These are phyloP conservation scores for Colletotrichum melonis DNA, from an alignment of 2,329 filamentous ascomycete species.

Conservation along the genomic window DNA sequence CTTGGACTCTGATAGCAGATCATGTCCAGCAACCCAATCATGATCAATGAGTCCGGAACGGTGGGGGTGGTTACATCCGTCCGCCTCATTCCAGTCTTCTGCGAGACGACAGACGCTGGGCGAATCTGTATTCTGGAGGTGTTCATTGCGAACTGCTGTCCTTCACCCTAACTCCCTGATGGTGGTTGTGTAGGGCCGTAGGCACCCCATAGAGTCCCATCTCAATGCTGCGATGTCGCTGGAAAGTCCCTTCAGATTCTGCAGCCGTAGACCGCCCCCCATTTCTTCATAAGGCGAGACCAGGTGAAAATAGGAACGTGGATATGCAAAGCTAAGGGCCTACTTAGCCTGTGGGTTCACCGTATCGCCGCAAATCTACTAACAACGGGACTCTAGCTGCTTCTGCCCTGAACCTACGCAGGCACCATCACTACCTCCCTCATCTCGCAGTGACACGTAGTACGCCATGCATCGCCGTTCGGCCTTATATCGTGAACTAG, in stretches of 20 bases:
- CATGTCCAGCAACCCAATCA: neutral
- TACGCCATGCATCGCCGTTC: neutral
- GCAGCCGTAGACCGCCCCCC: slow-evolving; percentile 2
- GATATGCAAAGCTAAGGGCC: neutral
- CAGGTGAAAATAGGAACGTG: slow-evolving; percentile 23
- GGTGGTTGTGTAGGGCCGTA: neutral
- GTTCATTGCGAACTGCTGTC: neutral
- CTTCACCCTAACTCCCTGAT: neutral
- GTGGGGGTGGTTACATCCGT: slow-evolving; percentile 26
- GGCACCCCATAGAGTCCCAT: neutral
- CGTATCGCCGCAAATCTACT: slow-evolving; percentile 8
- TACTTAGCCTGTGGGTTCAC: slow-evolving; percentile 8
- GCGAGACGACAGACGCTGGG: slow-evolving; percentile 8
- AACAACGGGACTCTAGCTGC: neutral
- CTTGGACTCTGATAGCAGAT: neutral
- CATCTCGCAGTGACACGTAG: neutral
- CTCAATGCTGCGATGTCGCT: neutral
- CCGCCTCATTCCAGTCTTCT: slow-evolving; percentile 23
- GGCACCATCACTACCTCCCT: neutral
- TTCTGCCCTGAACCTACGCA: neutral
- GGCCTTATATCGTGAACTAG: neutral
- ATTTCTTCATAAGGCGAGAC: slow-evolving; percentile 19
- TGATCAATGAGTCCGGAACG: neutral
- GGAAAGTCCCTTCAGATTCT: neutral
- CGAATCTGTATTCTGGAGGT: slow-evolving; percentile 1